These are phyloP conservation scores for Elaeagnus macrophylla DNA, from an alignment of 306 rosid genomes.

Conservation along the genomic window DNA sequence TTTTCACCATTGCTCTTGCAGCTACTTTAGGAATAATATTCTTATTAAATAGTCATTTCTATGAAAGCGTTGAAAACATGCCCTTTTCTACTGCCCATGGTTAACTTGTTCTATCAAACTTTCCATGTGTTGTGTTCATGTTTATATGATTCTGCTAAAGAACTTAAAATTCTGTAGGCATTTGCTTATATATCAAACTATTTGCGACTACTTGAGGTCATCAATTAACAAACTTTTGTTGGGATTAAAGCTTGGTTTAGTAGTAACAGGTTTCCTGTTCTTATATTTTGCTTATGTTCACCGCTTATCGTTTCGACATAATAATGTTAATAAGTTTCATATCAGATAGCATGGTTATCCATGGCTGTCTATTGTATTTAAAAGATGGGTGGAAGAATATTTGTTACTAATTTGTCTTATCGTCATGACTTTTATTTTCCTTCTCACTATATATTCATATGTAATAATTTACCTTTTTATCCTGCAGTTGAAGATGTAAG, in stretches of 20 bases:
- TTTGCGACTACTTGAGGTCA: not conserved
- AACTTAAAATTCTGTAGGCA: not conserved
- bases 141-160: not conserved
- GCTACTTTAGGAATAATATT: no score
- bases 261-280: not conserved
- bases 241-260: not conserved
- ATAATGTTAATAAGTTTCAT: no score
- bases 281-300: not conserved
- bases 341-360: no score
- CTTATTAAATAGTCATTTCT: no score
- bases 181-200: not conserved
- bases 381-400: not conserved
- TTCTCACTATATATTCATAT: constrained; percentile 5
- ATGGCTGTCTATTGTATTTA: not conserved
- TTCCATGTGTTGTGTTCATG: not conserved
- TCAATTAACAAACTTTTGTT: not conserved
- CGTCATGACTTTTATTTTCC: constrained; percentile 12
- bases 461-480: constrained; percentile 14
- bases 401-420: not conserved
- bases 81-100: no score
- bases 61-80: no score
- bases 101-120: no score
- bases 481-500: constrained; percentile 96
- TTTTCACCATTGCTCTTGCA: no score
- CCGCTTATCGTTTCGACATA: no score